These are phyloP conservation scores for Pythium insidiosum DNA, from an alignment of 352 stramenopile genomes.

Conservation along the genomic window DNA sequence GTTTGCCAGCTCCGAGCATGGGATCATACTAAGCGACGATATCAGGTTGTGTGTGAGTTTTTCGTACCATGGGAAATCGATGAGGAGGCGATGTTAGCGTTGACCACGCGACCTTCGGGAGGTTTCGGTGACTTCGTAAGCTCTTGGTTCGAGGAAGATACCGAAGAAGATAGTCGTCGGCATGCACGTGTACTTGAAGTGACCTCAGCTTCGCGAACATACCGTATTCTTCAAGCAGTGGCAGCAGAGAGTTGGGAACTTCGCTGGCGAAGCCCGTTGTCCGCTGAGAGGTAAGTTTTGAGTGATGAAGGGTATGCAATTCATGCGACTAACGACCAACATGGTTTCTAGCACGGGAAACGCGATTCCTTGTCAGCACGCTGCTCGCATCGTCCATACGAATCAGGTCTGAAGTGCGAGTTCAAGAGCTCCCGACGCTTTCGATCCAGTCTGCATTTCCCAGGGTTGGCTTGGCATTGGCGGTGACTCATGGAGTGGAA, in stretches of 20 bases:
- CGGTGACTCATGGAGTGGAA: constrained; percentile 13
- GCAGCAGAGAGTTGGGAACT: constrained; percentile 75
- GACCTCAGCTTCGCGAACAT: constrained; percentile 15
- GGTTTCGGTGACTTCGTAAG: constrained; percentile 67
- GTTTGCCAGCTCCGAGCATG: constrained; percentile 67
- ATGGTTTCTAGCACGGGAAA: no score
- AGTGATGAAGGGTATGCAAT: no score
- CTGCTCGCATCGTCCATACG: constrained; percentile 65
- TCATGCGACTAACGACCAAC: no score
- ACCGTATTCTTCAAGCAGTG: constrained; percentile 19
- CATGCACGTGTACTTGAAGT: constrained; percentile 15
- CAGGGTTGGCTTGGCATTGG: constrained; percentile 2
- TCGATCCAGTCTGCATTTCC: constrained; percentile 13
- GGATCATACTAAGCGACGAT: constrained; percentile 40
- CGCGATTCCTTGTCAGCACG: constrained; percentile 52
- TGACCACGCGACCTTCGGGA: no score
- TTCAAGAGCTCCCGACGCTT: constrained; percentile 31
- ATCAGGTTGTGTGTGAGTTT: constrained; percentile 52
- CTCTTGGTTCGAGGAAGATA: constrained; percentile 67
- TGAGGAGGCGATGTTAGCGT: no score
- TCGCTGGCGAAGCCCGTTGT: constrained; percentile 57
- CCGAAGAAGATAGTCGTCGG: constrained; percentile 29
- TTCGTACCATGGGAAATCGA: constrained; percentile 75
- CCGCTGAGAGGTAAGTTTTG: no score
- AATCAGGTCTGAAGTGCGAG: constrained; percentile 33